phyloP scores from a whole-genome alignment of 495 filamentous ascomycete genomes.

The Cryomyces minteri region DNA sequence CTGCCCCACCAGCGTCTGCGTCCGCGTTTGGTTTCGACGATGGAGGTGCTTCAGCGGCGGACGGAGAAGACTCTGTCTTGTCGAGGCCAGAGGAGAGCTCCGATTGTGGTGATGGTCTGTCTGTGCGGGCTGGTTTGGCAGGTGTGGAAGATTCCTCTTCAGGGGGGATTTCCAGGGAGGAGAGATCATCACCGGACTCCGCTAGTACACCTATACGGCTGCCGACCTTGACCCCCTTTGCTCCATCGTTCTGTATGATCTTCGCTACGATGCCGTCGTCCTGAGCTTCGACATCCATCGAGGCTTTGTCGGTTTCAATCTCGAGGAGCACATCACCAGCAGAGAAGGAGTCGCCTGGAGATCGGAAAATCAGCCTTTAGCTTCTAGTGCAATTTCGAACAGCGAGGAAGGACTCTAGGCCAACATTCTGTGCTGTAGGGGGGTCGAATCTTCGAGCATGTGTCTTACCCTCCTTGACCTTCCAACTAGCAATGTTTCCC shows the following conservation, averaged over 20 bases:
- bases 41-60: conserved; percentile 15
- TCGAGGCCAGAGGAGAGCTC: conserved; percentile 9
- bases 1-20: conserved; percentile 5
- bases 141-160: conserved; percentile 23
- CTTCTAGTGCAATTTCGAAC: too few relatives aligned
- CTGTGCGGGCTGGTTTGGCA: conserved; percentile 20
- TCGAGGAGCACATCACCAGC: conserved; percentile 70
- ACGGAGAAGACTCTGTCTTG: conserved; percentile 10
- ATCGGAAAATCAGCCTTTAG: too few relatives aligned
- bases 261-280: conserved; percentile 66
- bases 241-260: conserved; percentile 51
- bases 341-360: conserved; percentile 39
- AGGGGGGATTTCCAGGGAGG: conserved; percentile 43
- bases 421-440: not conserved
- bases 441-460: not conserved
- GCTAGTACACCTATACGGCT: conserved; percentile 58
- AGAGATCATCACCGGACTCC: conserved; percentile 56
- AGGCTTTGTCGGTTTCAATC: conserved; percentile 78
- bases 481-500: conserved; percentile 62
- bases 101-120: conserved; percentile 16
- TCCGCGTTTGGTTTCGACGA: conserved; percentile 11
- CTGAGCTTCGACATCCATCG: conserved; percentile 81
- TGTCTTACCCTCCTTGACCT: conserved; percentile 47
- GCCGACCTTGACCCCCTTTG: conserved; percentile 54
- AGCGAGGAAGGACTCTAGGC: too few relatives aligned